phyloP scores from a whole-genome alignment of 768 basidiomycete species.

The Clathrus columnatus region DNA sequence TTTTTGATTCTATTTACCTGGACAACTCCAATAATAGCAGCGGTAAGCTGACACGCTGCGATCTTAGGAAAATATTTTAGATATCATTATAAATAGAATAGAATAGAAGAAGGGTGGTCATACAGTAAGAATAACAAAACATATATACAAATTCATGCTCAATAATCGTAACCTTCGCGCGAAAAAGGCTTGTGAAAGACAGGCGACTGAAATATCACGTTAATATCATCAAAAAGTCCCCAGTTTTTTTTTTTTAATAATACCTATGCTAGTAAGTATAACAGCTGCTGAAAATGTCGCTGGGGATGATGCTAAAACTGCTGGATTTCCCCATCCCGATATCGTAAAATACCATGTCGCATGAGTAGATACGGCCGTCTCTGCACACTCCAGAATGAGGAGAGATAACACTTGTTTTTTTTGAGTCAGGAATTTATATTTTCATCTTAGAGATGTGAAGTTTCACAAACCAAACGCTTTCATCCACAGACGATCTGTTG shows the following conservation, averaged over 20 bases:
- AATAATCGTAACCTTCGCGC: slow-evolving; percentile 14
- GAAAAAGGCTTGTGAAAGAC: slow-evolving; percentile 18
- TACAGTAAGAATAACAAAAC: neutral
- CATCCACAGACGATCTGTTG: neutral
- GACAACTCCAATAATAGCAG: slow-evolving; percentile 10
- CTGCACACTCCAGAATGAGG: too few relatives aligned
- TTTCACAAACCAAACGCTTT: neutral
- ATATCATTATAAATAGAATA: slow-evolving; percentile 8
- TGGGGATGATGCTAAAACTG: slow-evolving; percentile 12
- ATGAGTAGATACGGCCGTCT: slow-evolving; percentile 18
- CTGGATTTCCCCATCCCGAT: slow-evolving; percentile 17
- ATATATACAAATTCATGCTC: neutral
- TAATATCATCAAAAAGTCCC: neutral
- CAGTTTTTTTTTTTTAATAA: too few relatives aligned
- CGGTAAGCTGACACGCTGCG: slow-evolving; percentile 11
- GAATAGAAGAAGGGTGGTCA: neutral
- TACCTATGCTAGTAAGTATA: slow-evolving; percentile 17
- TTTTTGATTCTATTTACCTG: too few relatives aligned
- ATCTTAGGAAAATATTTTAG: slow-evolving; percentile 8
- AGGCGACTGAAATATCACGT: slow-evolving; percentile 10
- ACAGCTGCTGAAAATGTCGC: slow-evolving; percentile 12
- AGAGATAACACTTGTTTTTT: too few relatives aligned
- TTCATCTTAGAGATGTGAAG: too few relatives aligned
- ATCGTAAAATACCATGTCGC: slow-evolving; percentile 18
- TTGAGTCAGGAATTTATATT: too few relatives aligned